Evolutionary conservation across 768 basidiomycete species (phyloP).

Genomic region (Antrodiella citrinella): DNA sequence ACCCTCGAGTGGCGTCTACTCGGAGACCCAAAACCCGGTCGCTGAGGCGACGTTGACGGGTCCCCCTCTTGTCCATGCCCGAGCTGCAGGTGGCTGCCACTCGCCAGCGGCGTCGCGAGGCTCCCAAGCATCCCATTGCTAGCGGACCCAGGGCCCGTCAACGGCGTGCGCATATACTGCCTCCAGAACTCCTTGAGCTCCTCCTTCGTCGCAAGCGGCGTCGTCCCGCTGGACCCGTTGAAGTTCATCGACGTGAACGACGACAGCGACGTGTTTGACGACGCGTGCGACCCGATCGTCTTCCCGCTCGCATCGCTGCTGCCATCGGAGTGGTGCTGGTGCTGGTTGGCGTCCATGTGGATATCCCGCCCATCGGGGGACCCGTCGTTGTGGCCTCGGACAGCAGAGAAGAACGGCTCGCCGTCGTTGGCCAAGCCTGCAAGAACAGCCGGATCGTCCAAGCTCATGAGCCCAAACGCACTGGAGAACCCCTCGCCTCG

Average conservation of each 20-base stretch:
- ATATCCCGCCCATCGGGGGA: not conserved
- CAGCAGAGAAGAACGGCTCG: constrained; percentile 51
- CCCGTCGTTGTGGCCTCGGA: not conserved
- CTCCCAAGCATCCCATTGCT: not conserved
- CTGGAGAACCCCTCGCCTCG: constrained; percentile 27
- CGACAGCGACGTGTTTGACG: not conserved
- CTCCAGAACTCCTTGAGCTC: constrained; percentile 71
- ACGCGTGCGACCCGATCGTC: not conserved
- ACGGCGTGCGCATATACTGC: constrained; percentile 63
- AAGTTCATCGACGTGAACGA: not conserved
- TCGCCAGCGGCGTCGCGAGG: not conserved
- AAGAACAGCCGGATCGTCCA: constrained; percentile 66
- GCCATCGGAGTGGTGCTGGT: constrained; percentile 7
- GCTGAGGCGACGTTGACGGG: not conserved
- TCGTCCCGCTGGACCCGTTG: not conserved
- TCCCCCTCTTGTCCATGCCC: not conserved
- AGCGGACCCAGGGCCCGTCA: constrained; percentile 27
- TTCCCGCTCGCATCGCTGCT: not conserved
- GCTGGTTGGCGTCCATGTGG: constrained; percentile 4
- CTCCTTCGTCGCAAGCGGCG: constrained; percentile 3
- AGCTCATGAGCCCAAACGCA: constrained; percentile 68
- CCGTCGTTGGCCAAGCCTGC: constrained; percentile 51
- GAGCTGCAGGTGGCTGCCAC: not conserved
- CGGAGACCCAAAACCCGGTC: constrained; percentile 9
- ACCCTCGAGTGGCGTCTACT: constrained; percentile 43